A percentile compares a stretch with the other conserved stretches of the same genome.
Evolutionary conservation across 2,329 filamentous ascomycete species (phyloP).

Genomic region (Sphaceloma murrayae): DNA sequence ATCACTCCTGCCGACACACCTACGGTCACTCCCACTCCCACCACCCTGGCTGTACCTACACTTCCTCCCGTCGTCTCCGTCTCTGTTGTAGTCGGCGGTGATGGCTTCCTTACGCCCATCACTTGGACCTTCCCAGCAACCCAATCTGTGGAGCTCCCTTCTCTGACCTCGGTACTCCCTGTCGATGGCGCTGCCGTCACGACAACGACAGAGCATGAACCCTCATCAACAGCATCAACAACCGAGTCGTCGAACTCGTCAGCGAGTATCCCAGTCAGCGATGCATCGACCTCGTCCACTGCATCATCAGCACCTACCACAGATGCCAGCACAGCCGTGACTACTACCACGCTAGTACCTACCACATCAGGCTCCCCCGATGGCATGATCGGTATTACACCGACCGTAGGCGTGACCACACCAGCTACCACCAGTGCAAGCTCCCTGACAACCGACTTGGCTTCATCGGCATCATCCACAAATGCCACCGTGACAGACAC

Average conservation of each 20-base stretch:
- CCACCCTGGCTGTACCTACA: too few relatives aligned
- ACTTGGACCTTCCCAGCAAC: constrained; percentile 5
- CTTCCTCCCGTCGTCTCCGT: constrained; percentile 1
- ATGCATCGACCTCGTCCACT: neutral
- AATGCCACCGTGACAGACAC: constrained; percentile 10
- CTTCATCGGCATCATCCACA: constrained; percentile 1
- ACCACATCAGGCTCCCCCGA: constrained; percentile 14
- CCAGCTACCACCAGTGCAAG: neutral
- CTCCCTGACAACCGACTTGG: constrained; percentile 1
- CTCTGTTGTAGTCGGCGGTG: constrained; percentile 1
- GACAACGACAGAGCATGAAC: neutral
- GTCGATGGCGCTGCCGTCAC: constrained; percentile 9
- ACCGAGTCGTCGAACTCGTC: constrained; percentile 4
- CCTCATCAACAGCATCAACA: constrained; percentile 2
- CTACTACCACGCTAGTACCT: neutral
- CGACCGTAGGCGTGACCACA: neutral
- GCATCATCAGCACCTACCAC: neutral
- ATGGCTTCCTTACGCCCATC: constrained; percentile 4
- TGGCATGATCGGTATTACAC: constrained; percentile 16
- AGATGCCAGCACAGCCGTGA: neutral
- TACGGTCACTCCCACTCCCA: constrained; percentile 13
- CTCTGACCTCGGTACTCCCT: neutral
- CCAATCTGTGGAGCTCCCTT: neutral
- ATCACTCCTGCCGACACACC: constrained; percentile 10
- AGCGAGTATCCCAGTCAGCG: neutral